Evolutionary conservation across 2,329 filamentous ascomycete genomes (phyloP).

Genomic region (Aspergillus glaucus): DNA sequence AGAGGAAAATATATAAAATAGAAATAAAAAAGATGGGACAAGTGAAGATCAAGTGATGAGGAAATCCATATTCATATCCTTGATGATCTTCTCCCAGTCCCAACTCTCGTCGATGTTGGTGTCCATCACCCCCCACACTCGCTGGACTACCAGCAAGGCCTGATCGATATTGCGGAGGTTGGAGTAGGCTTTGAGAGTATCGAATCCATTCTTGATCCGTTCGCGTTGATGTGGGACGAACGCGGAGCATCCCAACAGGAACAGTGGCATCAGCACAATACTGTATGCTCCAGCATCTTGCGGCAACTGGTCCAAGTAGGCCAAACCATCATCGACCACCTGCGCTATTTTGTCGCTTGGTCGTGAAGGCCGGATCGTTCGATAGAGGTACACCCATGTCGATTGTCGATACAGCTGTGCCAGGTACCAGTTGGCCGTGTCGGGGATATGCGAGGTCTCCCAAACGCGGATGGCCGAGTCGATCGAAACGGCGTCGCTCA

Average conservation of each 20-base stretch:
- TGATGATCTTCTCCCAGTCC: constrained; percentile 59
- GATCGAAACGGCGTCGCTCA: constrained; percentile 69
- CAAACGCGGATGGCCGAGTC: constrained; percentile 68
- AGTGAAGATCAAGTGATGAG: constrained; percentile 46
- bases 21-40: neutral
- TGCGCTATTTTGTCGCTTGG: constrained; percentile 50
- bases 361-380: constrained; percentile 53
- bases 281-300: constrained; percentile 51
- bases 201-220: constrained; percentile 50
- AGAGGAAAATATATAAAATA: neutral
- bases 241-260: constrained; percentile 56
- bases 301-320: constrained; percentile 51
- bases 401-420: constrained; percentile 57
- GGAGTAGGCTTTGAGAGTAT: constrained; percentile 50
- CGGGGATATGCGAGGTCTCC: constrained; percentile 54
- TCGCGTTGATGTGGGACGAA: constrained; percentile 51
- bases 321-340: constrained; percentile 54
- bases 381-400: constrained; percentile 58
- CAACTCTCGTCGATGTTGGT: constrained; percentile 50
- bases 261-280: constrained; percentile 56
- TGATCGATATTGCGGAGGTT: constrained; percentile 53
- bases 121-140: constrained; percentile 57
- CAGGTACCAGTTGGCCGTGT: constrained; percentile 49
- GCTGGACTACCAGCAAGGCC: constrained; percentile 50
- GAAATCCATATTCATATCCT: constrained; percentile 55